A percentile compares a stretch with the other conserved stretches of the same genome.
These are phyloP conservation scores for Elasticomyces elasticus DNA, from an alignment of 495 filamentous ascomycete genomes.

Conservation along the genomic window DNA sequence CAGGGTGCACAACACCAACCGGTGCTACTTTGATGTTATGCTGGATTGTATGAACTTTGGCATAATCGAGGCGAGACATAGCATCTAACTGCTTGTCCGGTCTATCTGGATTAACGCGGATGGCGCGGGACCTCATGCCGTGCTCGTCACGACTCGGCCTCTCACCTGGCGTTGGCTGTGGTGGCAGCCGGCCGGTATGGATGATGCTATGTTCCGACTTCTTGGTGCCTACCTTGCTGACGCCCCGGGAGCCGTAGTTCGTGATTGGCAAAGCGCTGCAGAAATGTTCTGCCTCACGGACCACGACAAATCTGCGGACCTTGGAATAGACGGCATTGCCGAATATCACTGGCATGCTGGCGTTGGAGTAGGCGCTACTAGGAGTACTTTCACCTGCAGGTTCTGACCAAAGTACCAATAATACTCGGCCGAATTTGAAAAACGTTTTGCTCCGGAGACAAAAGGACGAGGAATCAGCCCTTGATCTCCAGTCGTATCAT, in stretches of 20 bases:
- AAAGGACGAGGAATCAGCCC: no score
- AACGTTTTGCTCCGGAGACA: no score
- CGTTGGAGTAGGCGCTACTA: no score
- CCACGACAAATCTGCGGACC: conserved; percentile 26
- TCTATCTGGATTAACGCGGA: conserved; percentile 5
- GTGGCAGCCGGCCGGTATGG: conserved; percentile 13
- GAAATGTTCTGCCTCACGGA: conserved; percentile 18
- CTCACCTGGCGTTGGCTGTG: conserved; percentile 4
- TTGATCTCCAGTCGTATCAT: no score
- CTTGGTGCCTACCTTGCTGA: conserved; percentile 6
- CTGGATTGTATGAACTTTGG: conserved; percentile 41
- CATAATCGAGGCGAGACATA: conserved; percentile 39
- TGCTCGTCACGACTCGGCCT: neutral
- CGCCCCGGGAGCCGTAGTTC: conserved; percentile 20
- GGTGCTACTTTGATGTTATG: conserved; percentile 38
- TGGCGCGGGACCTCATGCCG: conserved; percentile 7
- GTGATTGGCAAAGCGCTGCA: conserved; percentile 20
- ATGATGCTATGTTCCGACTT: conserved; percentile 27
- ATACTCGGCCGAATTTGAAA: no score
- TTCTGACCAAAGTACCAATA: no score
- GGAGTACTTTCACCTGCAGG: no score
- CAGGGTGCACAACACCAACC: conserved; percentile 24
- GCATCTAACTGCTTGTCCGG: conserved; percentile 17
- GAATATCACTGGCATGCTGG: no score
- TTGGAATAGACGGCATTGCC: conserved; percentile 21